Evolutionary conservation across 106 monocot species (phyloP).

Genomic region (Phalaenopsis aphrodite): DNA sequence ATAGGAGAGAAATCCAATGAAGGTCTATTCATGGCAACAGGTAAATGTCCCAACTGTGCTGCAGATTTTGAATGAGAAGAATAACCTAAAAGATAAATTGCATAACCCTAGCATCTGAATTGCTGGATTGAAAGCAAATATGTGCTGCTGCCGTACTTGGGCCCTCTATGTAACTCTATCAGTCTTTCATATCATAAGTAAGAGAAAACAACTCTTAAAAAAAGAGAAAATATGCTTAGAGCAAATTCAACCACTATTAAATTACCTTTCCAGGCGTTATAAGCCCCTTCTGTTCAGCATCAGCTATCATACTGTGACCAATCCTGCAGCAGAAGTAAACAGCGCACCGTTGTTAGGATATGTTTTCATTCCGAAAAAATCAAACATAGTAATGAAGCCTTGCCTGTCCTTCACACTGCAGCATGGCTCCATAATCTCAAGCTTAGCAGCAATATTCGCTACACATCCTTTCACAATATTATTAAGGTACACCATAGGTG

Average conservation of each 20-base stretch:
- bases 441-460: conserved; percentile 88
- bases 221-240: background rate
- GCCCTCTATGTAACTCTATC: background rate
- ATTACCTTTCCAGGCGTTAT: conserved; percentile 93
- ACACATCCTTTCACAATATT: conserved; percentile 78
- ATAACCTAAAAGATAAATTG: background rate
- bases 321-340: conserved; percentile 47
- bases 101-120: background rate
- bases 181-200: background rate
- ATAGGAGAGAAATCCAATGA: background rate
- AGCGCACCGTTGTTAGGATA: background rate
- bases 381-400: background rate
- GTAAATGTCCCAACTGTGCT: background rate
- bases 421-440: conserved; percentile 99
- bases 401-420: conserved; percentile 97
- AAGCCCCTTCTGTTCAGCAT: conserved; percentile 78
- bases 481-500: conserved; percentile 95
- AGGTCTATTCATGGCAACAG: background rate
- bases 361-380: background rate
- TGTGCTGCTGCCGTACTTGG: no score
- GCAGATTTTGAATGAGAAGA: background rate
- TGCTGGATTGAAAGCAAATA: no score
- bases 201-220: background rate
- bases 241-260: background rate
- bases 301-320: conserved; percentile 91